phyloP scores from a whole-genome alignment of 495 filamentous ascomycete genomes.

The Podospora anserina region DNA sequence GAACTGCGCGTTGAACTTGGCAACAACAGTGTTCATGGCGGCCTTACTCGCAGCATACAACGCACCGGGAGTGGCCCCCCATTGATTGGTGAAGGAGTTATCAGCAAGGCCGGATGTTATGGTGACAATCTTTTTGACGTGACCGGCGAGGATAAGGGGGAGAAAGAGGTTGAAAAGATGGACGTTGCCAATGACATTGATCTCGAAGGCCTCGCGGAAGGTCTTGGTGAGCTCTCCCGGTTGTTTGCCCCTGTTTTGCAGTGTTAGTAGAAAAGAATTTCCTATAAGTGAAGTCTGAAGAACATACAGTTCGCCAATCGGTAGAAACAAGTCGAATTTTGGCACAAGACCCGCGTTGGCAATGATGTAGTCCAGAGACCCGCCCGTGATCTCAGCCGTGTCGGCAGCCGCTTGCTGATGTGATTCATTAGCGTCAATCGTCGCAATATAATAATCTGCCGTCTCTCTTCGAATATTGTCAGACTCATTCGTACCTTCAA shows the following conservation, averaged over 20 bases:
- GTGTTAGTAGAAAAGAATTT: background rate
- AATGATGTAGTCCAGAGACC: conserved; percentile 11
- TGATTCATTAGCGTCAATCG: no score
- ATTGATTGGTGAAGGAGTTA: conserved; percentile 26
- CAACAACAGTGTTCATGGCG: conserved; percentile 42
- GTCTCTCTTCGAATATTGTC: no score
- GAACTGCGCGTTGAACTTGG: conserved; percentile 51
- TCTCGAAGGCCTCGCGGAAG: conserved; percentile 34
- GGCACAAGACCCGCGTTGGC: background rate
- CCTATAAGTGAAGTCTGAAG: background rate
- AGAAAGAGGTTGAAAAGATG: conserved; percentile 52
- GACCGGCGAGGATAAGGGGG: conserved; percentile 48
- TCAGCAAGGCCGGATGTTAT: conserved; percentile 50
- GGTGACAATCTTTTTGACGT: conserved; percentile 52
- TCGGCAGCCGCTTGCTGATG: no score
- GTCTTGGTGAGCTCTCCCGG: conserved; percentile 15
- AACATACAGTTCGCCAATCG: background rate
- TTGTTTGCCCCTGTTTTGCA: background rate
- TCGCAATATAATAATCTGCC: no score
- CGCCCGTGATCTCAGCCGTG: no score
- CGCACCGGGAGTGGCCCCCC: conserved; percentile 22
- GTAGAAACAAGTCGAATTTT: background rate
- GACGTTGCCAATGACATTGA: conserved; percentile 50
- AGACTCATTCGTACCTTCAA: no score
- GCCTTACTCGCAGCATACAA: conserved; percentile 40